Percentiles rank a stretch among this genome's conserved stretches.
Evolutionary conservation across 148 eudicot species (phyloP).

Genomic region (Rhododendron mucronatum): DNA sequence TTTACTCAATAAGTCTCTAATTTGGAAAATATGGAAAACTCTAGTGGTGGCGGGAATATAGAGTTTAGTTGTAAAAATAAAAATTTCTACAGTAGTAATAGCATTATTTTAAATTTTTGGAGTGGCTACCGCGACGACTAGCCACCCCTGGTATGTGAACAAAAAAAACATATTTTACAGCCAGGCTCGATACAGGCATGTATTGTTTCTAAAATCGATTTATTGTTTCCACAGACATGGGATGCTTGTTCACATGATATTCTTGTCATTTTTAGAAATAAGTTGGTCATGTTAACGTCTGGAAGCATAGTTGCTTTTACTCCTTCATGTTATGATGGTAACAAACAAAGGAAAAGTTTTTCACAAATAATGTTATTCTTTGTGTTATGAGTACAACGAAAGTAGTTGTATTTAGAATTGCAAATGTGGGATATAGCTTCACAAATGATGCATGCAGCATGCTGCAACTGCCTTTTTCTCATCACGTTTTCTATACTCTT

Average conservation of each 20-base stretch:
- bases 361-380: background rate
- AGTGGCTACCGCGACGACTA: background rate
- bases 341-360: no score
- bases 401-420: background rate
- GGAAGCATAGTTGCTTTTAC: slow-evolving; percentile 13
- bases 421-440: no score
- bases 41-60: background rate
- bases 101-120: no score
- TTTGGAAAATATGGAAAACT: background rate
- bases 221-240: background rate
- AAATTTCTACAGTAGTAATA: background rate
- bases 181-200: background rate
- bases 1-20: background rate
- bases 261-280: background rate
- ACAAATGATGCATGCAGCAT: background rate
- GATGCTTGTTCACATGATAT: background rate
- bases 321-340: background rate
- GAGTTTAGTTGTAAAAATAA: background rate
- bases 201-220: background rate
- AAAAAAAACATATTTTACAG: background rate
- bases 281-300: background rate
- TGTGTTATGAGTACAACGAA: background rate
- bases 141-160: background rate
- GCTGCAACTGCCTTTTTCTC: background rate
- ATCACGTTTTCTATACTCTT: background rate